Conservation (phyloP, 2,329 filamentous ascomycete genomes). For the Cercospora beticola region DNA sequence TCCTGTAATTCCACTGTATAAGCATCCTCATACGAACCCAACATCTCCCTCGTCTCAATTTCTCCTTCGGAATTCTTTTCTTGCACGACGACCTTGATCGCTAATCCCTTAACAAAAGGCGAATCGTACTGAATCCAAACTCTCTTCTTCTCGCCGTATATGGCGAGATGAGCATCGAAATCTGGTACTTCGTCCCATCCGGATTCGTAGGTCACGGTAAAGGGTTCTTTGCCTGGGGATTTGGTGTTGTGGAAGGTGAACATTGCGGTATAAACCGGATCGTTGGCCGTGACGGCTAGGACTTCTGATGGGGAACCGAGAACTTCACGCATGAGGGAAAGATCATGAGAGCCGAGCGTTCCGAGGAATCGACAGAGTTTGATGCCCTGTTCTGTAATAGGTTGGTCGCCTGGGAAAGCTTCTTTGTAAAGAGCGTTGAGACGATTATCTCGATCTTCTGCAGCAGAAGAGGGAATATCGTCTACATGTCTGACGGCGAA, state of each 20-base stretch:
- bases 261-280: conserved; percentile 41
- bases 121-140: conserved; percentile 58
- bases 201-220: conserved; percentile 58
- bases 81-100: conserved; percentile 50
- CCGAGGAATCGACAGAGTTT: conserved; percentile 47
- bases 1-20: conserved; percentile 48
- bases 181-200: conserved; percentile 55
- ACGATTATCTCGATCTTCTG: conserved; percentile 24
- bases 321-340: conserved; percentile 56
- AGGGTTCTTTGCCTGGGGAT: conserved; percentile 35
- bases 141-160: conserved; percentile 56
- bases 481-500: conserved; percentile 49
- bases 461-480: conserved; percentile 34
- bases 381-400: conserved; percentile 34
- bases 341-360: conserved; percentile 55
- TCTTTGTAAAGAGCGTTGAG: conserved; percentile 37
- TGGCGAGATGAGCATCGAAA: conserved; percentile 55
- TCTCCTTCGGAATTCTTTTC: conserved; percentile 45
- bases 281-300: conserved; percentile 46
- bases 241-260: conserved; percentile 44
- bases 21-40: conserved; percentile 51
- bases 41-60: conserved; percentile 33
- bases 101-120: conserved; percentile 58
- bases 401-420: conserved; percentile 33
- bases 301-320: conserved; percentile 52